Evolutionary conservation across 192 early-diverging fungal species (phyloP).

Genomic region (Rhizophagus sp.): DNA sequence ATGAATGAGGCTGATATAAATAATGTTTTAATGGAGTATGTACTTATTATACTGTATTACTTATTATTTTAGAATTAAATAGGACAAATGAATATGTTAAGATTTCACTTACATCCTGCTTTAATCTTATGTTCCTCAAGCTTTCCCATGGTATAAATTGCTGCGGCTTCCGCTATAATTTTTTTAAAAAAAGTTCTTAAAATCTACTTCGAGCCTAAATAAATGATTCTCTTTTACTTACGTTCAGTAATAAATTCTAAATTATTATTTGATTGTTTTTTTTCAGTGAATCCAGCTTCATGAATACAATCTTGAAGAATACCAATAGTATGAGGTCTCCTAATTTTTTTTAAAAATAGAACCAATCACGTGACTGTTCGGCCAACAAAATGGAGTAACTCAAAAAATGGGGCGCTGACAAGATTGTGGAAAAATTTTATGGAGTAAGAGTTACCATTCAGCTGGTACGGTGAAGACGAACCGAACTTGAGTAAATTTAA

Average conservation of each 20-base stretch:
- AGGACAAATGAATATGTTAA: no score
- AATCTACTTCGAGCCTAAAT: background rate
- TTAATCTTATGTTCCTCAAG: constrained; percentile 46
- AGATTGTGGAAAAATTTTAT: no score
- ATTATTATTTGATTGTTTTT: background rate
- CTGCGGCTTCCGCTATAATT: constrained; percentile 49
- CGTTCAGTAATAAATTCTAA: constrained; percentile 25
- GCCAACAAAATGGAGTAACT: no score
- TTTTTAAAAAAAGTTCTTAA: background rate
- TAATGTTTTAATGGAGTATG: background rate
- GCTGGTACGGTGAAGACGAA: constrained; percentile 14
- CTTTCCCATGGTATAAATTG: constrained; percentile 55
- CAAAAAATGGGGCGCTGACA: no score
- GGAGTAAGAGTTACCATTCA: background rate
- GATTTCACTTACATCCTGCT: constrained; percentile 16
- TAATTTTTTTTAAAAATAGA: background rate
- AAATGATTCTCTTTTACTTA: background rate
- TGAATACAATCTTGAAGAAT: constrained; percentile 4
- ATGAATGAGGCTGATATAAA: constrained; percentile 33
- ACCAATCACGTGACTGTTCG: no score
- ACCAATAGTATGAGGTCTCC: background rate
- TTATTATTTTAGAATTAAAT: no score
- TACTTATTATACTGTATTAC: background rate
- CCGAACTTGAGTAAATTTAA: background rate
- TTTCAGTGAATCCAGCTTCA: background rate